Base-by-base conservation (phyloP, 1,284 basidiomycete genomes). In the Irpex sp. region DNA sequence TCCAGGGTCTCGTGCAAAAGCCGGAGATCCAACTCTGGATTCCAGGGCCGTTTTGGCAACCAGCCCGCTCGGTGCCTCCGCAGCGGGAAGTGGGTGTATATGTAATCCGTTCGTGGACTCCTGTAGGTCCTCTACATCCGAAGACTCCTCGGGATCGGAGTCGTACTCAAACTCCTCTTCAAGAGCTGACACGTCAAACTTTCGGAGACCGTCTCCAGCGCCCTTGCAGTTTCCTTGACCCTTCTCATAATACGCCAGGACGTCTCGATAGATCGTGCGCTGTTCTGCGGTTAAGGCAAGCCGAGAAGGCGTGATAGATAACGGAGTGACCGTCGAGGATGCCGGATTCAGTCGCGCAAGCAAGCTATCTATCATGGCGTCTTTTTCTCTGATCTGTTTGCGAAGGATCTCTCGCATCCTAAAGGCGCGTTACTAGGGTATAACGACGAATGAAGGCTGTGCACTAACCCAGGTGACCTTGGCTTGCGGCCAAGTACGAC, bases 401-500 rank as follows among this genome's bases (percentile, higher is more conserved):
- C 73, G 71, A 17, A 76, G 65, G 35, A 72, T 67, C 56, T 72
- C 74, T 37, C 74, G 69, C 68, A 70, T 69, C 6, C 74, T 75
- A 65, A 26, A 26, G 26, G 26, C 26, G 26, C 26, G 26, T 26
- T 26, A 26, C 26, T 26, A 26, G 26, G 26, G 26, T 26, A 26
- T 26, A 26, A 3, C 26, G 26, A 26, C 26, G 26, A 26, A 26
- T 26, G 26, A 26, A 26, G 26, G 26, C 26, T 26, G 26, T 26
- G 26, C 5, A 67, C 72, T 49, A 57, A 76, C 75, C 74, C 72
- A 2, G 75, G 75, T 5, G 74, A 74, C 60, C 75, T 69, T 17
- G 72, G 73, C 67, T 76, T 76, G 17, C 76, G 70, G 1, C 75
- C 76, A 33, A 74, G 74, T 11, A 76, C 74, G 56, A 72, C 60